These are phyloP conservation scores for Ophiostoma populinum DNA, from an alignment of 2,329 filamentous ascomycete species.

Conservation along the genomic window DNA sequence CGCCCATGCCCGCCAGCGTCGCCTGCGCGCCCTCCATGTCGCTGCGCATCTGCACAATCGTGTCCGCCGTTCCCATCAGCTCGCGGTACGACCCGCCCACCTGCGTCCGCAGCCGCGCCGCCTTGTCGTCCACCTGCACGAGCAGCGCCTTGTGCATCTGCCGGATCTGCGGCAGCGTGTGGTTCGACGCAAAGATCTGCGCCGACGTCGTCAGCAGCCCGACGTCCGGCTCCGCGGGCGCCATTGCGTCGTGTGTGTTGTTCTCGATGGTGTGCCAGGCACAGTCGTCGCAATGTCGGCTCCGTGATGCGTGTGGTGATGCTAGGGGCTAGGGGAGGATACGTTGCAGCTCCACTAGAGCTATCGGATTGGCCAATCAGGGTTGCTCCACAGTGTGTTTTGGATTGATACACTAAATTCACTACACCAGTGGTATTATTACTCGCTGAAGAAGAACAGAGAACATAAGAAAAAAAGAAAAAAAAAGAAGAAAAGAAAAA, in stretches of 20 bases:
- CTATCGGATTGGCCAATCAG: conserved; percentile 1
- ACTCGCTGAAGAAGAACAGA: no score
- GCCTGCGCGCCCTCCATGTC: conserved; percentile 61
- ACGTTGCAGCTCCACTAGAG: conserved; percentile 5
- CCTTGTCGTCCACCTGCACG: conserved; percentile 43
- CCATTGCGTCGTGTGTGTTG: conserved; percentile 12
- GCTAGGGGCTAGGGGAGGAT: not conserved
- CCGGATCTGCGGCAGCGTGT: conserved; percentile 46
- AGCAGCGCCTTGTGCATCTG: conserved; percentile 44
- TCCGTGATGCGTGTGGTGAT: not conserved
- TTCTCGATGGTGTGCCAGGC: no score
- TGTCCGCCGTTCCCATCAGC: conserved; percentile 78
- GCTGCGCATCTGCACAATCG: conserved; percentile 75
- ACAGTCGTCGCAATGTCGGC: no score
- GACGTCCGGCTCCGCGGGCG: conserved; percentile 24
- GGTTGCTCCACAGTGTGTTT: not conserved
- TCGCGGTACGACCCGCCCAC: conserved; percentile 64
- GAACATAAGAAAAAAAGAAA: no score
- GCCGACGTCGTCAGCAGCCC: conserved; percentile 30
- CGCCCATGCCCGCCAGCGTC: conserved; percentile 54
- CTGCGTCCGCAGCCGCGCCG: conserved; percentile 42
- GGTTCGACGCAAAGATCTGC: conserved; percentile 34
- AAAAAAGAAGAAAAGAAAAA: not conserved
- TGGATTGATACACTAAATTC: no score
- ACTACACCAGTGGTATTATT: no score